Evolutionary conservation across 1,284 basidiomycete genomes (phyloP).

Genomic region (Volvariella volvacea): DNA sequence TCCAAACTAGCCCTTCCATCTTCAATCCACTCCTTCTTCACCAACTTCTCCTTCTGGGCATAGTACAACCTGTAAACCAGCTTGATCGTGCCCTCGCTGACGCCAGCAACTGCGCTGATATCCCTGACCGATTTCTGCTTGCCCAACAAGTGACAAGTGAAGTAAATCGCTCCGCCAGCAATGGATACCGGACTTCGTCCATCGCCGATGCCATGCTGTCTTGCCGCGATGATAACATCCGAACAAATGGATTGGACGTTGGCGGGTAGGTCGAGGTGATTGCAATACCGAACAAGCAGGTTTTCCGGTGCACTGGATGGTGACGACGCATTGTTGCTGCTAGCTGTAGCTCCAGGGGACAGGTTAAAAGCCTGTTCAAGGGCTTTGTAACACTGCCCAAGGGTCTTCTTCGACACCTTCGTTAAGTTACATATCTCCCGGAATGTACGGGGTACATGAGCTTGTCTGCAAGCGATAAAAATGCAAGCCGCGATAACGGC

Average conservation of each 20-base stretch:
- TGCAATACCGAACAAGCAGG: slow-evolving; percentile 90
- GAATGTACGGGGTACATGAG: slow-evolving; percentile 91
- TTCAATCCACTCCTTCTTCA: slow-evolving; percentile 78
- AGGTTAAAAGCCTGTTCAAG: slow-evolving; percentile 91
- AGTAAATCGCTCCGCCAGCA: slow-evolving; percentile 93
- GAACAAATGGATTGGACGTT: slow-evolving; percentile 79
- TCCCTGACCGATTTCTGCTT: slow-evolving; percentile 74
- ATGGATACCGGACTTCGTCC: slow-evolving; percentile 95
- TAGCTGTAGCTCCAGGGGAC: slow-evolving; percentile 59
- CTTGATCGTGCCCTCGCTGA: slow-evolving; percentile 97
- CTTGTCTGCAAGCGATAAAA: slow-evolving; percentile 95
- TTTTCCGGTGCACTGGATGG: slow-evolving; percentile 71
- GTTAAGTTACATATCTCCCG: slow-evolving; percentile 93
- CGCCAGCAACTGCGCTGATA: slow-evolving; percentile 90
- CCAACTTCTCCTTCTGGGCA: slow-evolving; percentile 61
- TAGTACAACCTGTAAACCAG: slow-evolving; percentile 76
- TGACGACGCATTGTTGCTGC: slow-evolving; percentile 27
- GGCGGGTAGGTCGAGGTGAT: slow-evolving; percentile 85
- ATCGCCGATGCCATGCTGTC: slow-evolving; percentile 83
- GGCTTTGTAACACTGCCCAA: slow-evolving; percentile 93
- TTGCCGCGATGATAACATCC: slow-evolving; percentile 79
- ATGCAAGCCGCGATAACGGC: slow-evolving; percentile 97
- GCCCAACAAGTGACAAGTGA: slow-evolving; percentile 81
- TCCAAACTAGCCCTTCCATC: slow-evolving; percentile 65
- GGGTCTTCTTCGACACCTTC: slow-evolving; percentile 90